These are phyloP conservation scores for Flaveria ramosissima DNA, from an alignment of 129 eudicot genomes.

Conservation along the genomic window DNA sequence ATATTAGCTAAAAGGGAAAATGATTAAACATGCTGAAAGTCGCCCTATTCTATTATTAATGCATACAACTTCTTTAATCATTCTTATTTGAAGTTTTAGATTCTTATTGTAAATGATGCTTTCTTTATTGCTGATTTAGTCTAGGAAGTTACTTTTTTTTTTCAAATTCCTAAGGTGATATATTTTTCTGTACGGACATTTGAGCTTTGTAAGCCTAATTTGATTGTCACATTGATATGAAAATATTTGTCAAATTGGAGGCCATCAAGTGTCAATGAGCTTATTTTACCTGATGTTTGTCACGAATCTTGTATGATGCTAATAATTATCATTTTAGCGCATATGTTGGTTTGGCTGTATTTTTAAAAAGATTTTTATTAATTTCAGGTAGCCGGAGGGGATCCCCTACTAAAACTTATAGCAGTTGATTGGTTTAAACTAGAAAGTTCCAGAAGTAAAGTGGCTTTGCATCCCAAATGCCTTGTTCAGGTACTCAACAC, in stretches of 20 bases:
- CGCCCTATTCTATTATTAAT: background rate
- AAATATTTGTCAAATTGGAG: background rate
- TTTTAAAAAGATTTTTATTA: background rate
- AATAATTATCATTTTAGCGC: background rate
- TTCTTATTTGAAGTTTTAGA: background rate
- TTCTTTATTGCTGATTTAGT: background rate
- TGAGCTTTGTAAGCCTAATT: background rate
- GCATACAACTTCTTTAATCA: background rate
- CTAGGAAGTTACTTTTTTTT: background rate
- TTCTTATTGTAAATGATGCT: background rate
- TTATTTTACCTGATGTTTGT: background rate
- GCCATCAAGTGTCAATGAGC: background rate
- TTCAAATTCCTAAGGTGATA: background rate
- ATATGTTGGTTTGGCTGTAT: background rate
- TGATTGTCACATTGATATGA: background rate
- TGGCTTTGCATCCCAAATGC: conserved; percentile 84
- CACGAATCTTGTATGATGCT: background rate
- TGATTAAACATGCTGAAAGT: background rate
- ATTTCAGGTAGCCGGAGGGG: conserved; percentile 80
- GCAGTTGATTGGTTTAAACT: conserved; percentile 96
- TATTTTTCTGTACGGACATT: background rate
- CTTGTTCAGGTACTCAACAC: conserved; percentile 70
- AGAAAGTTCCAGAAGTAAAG: conserved; percentile 51
- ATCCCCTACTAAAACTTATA: conserved; percentile 86
- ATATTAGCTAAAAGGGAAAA: background rate